Base-by-base conservation (phyloP, 2,329 filamentous ascomycete species). In the Penicillium glabrum region DNA sequence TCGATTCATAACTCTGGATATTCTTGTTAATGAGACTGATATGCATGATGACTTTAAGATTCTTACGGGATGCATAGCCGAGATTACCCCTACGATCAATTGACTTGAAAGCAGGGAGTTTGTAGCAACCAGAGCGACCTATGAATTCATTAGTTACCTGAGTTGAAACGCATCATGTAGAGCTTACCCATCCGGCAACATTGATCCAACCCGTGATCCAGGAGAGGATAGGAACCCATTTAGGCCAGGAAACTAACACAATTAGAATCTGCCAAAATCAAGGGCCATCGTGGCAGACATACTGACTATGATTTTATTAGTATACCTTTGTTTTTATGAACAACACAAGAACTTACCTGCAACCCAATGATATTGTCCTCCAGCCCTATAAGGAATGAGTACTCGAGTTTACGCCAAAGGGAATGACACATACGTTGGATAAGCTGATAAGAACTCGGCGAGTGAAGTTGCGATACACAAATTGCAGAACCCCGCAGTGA, bases 351-450 rank as follows among this genome's bases (percentile, higher is more conserved):
- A 68, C 67, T 60, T 67, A 69, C 74, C 78, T 50, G 87, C 86
- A 2, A 87, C 88, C 88, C 87, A 90, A 69, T 90, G 86, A 66
- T 90, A 90, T 67, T 87, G 82, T 7, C 83, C 86, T 57, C 82
- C 83, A 1, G 82, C 82, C 1, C 69, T 72, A 46, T 3, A 23
- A 23, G 13, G 9, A 21, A 46, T 26, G 39, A 48, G 10, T 51
- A 39, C 19, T n/a, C 19, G 14, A 5, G n/a, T 10, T 23, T 11
- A 11, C 6, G 1, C 19, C 5, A 14, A 13, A 1, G 7, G 24
- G n/a, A 13, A 10, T 9, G 16, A 9, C 21, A 63, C 69, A 53
- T 58, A 72, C 70, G 77, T 84, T 19, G 76, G 81, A 69, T 86
- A 89, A 0, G 86, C 85, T 0, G 85, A 87, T 3, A 89, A 76